Conservation (phyloP, 331 rosid species). For the Cucumis variabilis region DNA sequence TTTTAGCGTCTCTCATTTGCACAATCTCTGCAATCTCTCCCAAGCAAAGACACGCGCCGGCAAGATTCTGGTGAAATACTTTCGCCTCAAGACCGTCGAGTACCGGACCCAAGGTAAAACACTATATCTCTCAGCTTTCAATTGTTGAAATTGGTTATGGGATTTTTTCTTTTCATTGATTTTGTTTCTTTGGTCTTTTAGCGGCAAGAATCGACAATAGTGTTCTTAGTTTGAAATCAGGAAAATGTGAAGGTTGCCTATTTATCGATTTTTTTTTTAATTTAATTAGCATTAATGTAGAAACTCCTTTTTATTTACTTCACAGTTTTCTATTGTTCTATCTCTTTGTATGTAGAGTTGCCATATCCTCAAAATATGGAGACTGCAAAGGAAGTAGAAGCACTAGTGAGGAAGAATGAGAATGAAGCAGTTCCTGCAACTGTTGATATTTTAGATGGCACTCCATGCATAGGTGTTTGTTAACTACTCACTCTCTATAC, state of each 20-base stretch:
- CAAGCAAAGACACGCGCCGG: constrained; percentile 87
- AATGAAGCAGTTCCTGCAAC: constrained; percentile 98
- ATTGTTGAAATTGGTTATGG: not conserved
- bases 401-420: constrained; percentile 67
- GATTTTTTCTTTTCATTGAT: not conserved
- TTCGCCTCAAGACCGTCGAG: constrained; percentile 83
- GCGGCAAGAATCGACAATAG: constrained; percentile 95
- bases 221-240: too few species aligned
- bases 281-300: too few species aligned
- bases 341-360: constrained; percentile 66
- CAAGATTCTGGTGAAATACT: constrained; percentile 79
- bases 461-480: constrained; percentile 75
- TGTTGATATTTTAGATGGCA: constrained; percentile 88
- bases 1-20: constrained; percentile 72
- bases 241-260: too few species aligned
- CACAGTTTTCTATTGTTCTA: too few species aligned
- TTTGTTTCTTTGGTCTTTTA: constrained; percentile 35
- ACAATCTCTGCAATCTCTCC: constrained; percentile 69
- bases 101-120: constrained; percentile 81
- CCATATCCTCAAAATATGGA: constrained; percentile 89
- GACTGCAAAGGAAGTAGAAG: constrained; percentile 87
- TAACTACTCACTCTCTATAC: not conserved
- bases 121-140: not conserved
- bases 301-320: too few species aligned
- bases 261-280: too few species aligned